A percentile compares a stretch with the other conserved stretches of the same genome.
These are phyloP conservation scores for Zarea fungicola DNA, from an alignment of 2,329 filamentous ascomycete genomes.

Conservation along the genomic window DNA sequence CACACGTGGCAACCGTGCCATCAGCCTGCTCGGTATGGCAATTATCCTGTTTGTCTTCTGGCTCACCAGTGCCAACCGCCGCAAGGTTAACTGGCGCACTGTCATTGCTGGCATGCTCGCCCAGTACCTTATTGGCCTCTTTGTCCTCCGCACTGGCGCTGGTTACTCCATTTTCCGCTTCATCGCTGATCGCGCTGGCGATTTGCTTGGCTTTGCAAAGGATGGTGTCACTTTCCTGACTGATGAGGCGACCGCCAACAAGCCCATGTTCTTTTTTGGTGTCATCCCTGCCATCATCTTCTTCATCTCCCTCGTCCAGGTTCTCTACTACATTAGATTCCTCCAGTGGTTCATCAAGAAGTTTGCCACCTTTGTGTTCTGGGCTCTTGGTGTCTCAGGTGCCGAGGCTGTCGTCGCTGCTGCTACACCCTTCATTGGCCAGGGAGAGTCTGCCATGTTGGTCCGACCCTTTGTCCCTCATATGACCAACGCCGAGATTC, in stretches of 20 bases:
- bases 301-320: constrained; percentile 88
- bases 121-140: constrained; percentile 84
- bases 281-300: constrained; percentile 94
- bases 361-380: constrained; percentile 88
- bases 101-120: constrained; percentile 84
- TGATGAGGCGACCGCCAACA: constrained; percentile 35
- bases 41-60: constrained; percentile 67
- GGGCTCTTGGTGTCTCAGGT: constrained; percentile 78
- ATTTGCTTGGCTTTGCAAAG: constrained; percentile 69
- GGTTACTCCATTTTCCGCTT: constrained; percentile 92
- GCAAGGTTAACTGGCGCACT: constrained; percentile 63
- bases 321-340: constrained; percentile 74
- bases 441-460: constrained; percentile 90
- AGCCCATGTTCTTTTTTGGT: constrained; percentile 65
- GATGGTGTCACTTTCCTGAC: constrained; percentile 68
- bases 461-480: constrained; percentile 82
- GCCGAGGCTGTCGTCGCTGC: constrained; percentile 92
- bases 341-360: constrained; percentile 88
- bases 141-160: constrained; percentile 73
- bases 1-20: constrained; percentile 70
- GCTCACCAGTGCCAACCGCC: constrained; percentile 65
- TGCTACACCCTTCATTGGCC: constrained; percentile 88
- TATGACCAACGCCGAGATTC: constrained; percentile 80
- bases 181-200: constrained; percentile 68
- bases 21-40: constrained; percentile 72